Evolutionary conservation across 768 basidiomycete species (phyloP).

Genomic region (Cystobasidium ongulense): DNA sequence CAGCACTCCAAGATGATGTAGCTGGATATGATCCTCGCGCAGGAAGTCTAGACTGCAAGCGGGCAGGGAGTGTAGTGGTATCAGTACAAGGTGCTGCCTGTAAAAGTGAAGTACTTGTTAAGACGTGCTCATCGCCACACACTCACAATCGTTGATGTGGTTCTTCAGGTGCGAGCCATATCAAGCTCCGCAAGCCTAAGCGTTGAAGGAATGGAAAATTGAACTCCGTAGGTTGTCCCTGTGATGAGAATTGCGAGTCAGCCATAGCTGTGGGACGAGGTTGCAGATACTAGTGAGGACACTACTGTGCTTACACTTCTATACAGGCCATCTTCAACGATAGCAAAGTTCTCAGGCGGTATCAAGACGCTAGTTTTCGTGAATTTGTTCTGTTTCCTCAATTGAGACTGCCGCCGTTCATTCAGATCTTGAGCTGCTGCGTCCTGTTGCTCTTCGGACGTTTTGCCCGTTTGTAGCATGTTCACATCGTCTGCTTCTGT

Average conservation of each 20-base stretch:
- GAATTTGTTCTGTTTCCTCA: conserved; percentile 25
- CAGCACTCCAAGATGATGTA: conserved; percentile 44
- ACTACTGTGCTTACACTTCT: conserved; percentile 35
- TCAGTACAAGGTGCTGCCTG: neutral
- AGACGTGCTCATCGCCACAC: conserved; percentile 22
- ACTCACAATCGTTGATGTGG: conserved; percentile 45
- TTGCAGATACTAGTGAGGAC: neutral
- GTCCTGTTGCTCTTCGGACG: conserved; percentile 4
- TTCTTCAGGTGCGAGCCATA: conserved; percentile 48
- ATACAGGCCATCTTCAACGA: conserved; percentile 45
- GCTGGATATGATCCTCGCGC: conserved; percentile 43
- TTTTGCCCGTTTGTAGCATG: neutral
- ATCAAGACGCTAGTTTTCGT: conserved; percentile 24
- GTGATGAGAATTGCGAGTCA: neutral
- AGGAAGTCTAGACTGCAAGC: conserved; percentile 42
- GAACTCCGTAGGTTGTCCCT: conserved; percentile 44
- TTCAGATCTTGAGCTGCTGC: conserved; percentile 12
- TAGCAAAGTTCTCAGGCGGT: conserved; percentile 47
- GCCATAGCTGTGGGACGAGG: too few relatives aligned
- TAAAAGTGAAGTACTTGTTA: neutral
- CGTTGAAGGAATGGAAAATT: conserved; percentile 41
- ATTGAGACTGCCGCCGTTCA: conserved; percentile 17
- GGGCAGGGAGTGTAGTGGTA: too few relatives aligned
- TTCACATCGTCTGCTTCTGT: conserved; percentile 13
- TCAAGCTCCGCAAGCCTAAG: conserved; percentile 38